These are phyloP conservation scores for Bipolaris oryzae DNA, from an alignment of 2,329 filamentous ascomycete species.

Conservation along the genomic window DNA sequence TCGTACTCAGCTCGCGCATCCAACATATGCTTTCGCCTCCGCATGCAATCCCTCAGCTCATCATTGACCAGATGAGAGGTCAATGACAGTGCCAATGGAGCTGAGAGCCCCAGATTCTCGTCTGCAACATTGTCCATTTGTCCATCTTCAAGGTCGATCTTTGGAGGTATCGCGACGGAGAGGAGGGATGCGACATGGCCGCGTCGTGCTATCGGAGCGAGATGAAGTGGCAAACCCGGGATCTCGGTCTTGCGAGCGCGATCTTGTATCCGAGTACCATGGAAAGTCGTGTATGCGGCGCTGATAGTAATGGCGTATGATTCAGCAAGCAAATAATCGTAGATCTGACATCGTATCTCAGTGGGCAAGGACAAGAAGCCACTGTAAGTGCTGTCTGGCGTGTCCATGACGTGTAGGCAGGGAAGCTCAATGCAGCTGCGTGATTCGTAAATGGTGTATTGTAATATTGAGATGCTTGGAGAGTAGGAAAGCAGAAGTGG, in stretches of 20 bases:
- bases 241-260: slow-evolving; percentile 31
- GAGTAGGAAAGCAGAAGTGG: background rate
- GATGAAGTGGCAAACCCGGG: slow-evolving; percentile 47
- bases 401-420: background rate
- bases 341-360: slow-evolving; percentile 52
- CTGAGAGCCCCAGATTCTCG: slow-evolving; percentile 25
- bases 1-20: slow-evolving; percentile 14
- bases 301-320: slow-evolving; percentile 48
- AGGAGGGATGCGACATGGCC: slow-evolving; percentile 45
- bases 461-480: background rate
- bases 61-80: slow-evolving; percentile 44
- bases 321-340: slow-evolving; percentile 49
- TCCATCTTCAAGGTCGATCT: slow-evolving; percentile 22
- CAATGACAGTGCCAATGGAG: slow-evolving; percentile 34
- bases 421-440: background rate
- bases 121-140: slow-evolving; percentile 8
- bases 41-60: slow-evolving; percentile 45
- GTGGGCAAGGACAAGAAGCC: slow-evolving; percentile 41
- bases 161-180: slow-evolving; percentile 34
- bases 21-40: slow-evolving; percentile 21
- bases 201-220: slow-evolving; percentile 43
- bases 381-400: slow-evolving; percentile 13
- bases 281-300: slow-evolving; percentile 41
- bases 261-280: slow-evolving; percentile 37
- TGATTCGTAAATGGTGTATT: background rate